A percentile compares a stretch with the other conserved stretches of the same genome.
These are phyloP conservation scores for Coleophoma crateriformis DNA, from an alignment of 2,329 filamentous ascomycete species.

Conservation along the genomic window DNA sequence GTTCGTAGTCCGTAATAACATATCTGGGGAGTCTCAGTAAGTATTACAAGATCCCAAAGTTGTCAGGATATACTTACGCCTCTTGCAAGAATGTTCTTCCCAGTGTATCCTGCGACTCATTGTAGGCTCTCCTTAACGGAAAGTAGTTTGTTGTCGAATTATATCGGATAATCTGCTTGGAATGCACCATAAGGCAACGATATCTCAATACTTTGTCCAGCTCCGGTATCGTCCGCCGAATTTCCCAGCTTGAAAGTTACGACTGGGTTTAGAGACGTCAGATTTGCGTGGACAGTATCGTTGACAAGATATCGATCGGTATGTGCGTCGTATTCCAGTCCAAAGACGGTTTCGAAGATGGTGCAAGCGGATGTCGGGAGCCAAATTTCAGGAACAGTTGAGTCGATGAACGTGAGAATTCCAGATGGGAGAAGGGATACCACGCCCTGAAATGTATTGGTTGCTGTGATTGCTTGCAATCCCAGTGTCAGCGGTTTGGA, in stretches of 20 bases:
- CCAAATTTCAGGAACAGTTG: conserved; percentile 27
- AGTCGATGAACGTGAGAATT: conserved; percentile 25
- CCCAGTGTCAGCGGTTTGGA: conserved; percentile 27
- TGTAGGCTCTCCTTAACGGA: conserved; percentile 1
- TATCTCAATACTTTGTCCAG: neutral
- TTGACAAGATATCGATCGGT: conserved; percentile 2
- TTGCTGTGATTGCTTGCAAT: conserved; percentile 27
- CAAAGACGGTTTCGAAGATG: conserved; percentile 13
- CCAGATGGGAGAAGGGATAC: conserved; percentile 9
- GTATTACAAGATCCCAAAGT: neutral
- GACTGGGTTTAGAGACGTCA: neutral
- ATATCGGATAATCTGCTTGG: conserved; percentile 5
- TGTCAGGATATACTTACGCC: neutral
- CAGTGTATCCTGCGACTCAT: conserved; percentile 1
- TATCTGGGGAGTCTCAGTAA: conserved; percentile 3
- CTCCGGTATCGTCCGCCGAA: neutral
- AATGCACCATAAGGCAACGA: conserved; percentile 2
- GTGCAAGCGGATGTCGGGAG: conserved; percentile 27
- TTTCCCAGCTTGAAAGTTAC: conserved; percentile 3
- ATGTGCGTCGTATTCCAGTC: conserved; percentile 2
- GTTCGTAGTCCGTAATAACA: conserved; percentile 28
- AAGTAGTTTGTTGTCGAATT: conserved; percentile 6
- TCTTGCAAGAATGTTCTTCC: conserved; percentile 4
- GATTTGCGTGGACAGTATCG: neutral
- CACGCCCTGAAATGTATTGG: conserved; percentile 11